Conservation (phyloP, 1,139 yeast genomes). For the Yamadazyma friedrichii region DNA sequence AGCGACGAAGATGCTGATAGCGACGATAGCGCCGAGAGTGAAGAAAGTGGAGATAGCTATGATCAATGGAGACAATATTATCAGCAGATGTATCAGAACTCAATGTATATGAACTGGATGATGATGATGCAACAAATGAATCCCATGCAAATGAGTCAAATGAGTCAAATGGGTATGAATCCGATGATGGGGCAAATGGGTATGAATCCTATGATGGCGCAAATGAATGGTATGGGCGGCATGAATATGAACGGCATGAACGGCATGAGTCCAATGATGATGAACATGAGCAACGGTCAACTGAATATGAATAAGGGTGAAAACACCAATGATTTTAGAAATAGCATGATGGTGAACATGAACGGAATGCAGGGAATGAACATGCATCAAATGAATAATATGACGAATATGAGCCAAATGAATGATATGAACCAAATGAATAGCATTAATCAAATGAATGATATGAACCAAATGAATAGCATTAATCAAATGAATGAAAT, state of each 20-base stretch:
- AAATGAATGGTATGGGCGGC: conserved; percentile 2
- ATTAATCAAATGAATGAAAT: conserved; percentile 3
- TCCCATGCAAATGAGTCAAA: no score
- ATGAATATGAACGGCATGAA: conserved; percentile 5
- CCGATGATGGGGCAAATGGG: conserved; percentile 10
- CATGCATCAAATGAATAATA: neutral
- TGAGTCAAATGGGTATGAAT: conserved; percentile 6
- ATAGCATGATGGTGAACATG: conserved; percentile 5
- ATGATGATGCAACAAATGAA: conserved; percentile 19
- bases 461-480: conserved; percentile 3
- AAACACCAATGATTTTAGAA: neutral
- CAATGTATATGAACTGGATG: conserved; percentile 18
- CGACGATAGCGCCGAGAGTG: conserved; percentile 11
- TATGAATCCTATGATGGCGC: conserved; percentile 17
- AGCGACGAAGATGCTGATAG: conserved; percentile 12
- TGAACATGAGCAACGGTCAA: conserved; percentile 1
- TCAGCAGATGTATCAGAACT: conserved; percentile 15
- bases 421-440: conserved; percentile 21
- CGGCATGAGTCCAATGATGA: conserved; percentile 5
- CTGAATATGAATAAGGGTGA: conserved; percentile 6
- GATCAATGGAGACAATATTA: conserved; percentile 18
- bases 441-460: conserved; percentile 2
- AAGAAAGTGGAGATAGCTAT: conserved; percentile 8
- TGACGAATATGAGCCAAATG: conserved; percentile 14
- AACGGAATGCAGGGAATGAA: neutral